Conservation (phyloP, 1,284 basidiomycete genomes). For the Puccinia coronata region DNA sequence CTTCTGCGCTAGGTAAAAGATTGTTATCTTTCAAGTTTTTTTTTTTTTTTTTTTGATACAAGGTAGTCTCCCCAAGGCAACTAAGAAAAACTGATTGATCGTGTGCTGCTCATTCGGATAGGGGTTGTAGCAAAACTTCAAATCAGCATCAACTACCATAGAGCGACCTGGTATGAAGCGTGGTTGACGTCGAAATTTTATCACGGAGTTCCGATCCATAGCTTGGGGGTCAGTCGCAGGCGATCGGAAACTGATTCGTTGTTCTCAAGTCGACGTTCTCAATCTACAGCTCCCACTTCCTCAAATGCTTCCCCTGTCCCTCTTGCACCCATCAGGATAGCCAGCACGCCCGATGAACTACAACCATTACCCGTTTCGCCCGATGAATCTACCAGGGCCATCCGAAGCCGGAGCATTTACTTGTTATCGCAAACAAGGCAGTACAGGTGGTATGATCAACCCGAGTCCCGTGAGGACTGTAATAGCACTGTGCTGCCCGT, state of each 20-base stretch:
- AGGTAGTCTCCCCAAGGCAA: too few species aligned
- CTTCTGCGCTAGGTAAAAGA: slow-evolving; percentile 4
- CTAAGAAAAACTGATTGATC: too few species aligned
- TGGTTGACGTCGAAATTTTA: not conserved
- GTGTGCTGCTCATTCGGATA: not conserved
- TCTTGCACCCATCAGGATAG: not conserved
- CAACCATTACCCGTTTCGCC: not conserved
- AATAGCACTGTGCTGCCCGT: not conserved
- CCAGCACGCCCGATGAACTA: not conserved
- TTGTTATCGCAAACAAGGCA: slow-evolving; percentile 9
- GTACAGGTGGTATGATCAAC: not conserved
- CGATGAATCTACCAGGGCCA: not conserved
- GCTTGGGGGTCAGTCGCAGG: not conserved
- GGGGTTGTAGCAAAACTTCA: not conserved
- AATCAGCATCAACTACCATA: not conserved
- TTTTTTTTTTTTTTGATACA: not conserved
- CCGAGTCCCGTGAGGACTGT: not conserved
- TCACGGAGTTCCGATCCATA: not conserved
- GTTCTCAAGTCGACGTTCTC: not conserved
- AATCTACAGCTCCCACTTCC: slow-evolving; percentile 21
- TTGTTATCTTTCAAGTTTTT: not conserved
- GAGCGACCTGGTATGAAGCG: slow-evolving; percentile 6
- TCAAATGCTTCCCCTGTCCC: not conserved
- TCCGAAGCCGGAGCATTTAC: slow-evolving; percentile 13
- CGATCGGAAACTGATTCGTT: slow-evolving; percentile 2